Base-by-base conservation (phyloP, 306 rosid species). In the Cucurbita moschata region DNA sequence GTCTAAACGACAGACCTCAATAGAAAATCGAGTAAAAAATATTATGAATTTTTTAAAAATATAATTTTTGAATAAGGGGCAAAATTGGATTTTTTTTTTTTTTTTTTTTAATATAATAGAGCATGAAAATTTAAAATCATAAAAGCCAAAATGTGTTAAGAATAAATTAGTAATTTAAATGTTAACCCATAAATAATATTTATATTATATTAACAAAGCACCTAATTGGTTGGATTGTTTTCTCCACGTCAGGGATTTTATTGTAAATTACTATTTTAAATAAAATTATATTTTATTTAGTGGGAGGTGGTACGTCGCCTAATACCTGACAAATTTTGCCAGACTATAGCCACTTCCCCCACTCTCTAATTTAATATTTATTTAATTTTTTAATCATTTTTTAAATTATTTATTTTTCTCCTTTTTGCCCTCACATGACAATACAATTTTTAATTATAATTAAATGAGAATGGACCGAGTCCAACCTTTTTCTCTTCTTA, bases 311-410 rank as follows among this genome's bases (percentile, higher is more conserved):
- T 67, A 21, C 38, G 72, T 68, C 60, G 84, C 44, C 70, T 50
- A 58, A 67, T 81, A 75, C 76, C 71, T 52, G 82, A 85, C 95
- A 85, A 88, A 82, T 19, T 54, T 75, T 85, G 84, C 84, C 86
- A 82, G 82, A 67, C 73, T 64, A 19, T 37, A 52, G 65, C 55
- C 80, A 65, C 87, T 82, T 77, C 77, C 54, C 51, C 51, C 46
- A 77, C 47, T 53, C 60, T n/a, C 68, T 78, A 71, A 16, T 4
- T 71, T 10, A 56, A 12, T 10, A 3, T 10, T 43, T 42, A 8
- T 43, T 40, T 62, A 61, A 35, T 61, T 30, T 30, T 7, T 59
- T 30, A 16, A 6, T n/a, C 10, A 8, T 4, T 62, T 8, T 38
- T 16, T 10, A 5, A 5, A 5, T 59, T 8, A 43, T 59, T 59